Conservation (phyloP, 768 basidiomycete species). For the Suillus luteus region DNA sequence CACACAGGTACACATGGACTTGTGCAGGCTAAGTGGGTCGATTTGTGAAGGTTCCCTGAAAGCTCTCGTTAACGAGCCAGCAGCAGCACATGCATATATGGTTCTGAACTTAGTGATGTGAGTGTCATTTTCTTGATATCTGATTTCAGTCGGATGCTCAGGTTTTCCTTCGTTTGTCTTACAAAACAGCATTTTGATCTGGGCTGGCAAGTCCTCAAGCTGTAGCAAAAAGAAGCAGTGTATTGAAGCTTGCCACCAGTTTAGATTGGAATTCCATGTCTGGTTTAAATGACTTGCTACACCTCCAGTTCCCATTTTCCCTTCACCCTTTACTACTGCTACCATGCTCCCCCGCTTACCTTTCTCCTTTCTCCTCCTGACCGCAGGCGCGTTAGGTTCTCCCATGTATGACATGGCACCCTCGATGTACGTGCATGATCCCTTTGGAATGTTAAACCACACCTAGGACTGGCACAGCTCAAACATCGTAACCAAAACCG, state of each 20-base stretch:
- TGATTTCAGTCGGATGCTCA: not conserved
- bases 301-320: not conserved
- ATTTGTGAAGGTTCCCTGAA: not conserved
- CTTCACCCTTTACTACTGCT: not conserved
- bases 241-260: not conserved
- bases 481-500: not conserved
- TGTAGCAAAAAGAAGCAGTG: not conserved
- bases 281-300: constrained; percentile 23
- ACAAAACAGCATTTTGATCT: not conserved
- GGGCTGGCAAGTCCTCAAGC: not conserved
- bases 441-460: not conserved
- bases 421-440: not conserved
- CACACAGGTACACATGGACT: not conserved
- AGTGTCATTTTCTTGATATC: not conserved
- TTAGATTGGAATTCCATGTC: not conserved
- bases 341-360: constrained; percentile 14
- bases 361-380: constrained; percentile 18
- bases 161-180: not conserved
- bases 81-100: not conserved
- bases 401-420: constrained; percentile 14
- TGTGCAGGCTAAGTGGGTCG: not conserved
- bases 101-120: not conserved
- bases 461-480: constrained; percentile 1
- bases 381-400: constrained; percentile 10
- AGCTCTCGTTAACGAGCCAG: not conserved